These are phyloP conservation scores for Furcasterigmium sp. DNA, from an alignment of 2,329 filamentous ascomycete species.

Conservation along the genomic window DNA sequence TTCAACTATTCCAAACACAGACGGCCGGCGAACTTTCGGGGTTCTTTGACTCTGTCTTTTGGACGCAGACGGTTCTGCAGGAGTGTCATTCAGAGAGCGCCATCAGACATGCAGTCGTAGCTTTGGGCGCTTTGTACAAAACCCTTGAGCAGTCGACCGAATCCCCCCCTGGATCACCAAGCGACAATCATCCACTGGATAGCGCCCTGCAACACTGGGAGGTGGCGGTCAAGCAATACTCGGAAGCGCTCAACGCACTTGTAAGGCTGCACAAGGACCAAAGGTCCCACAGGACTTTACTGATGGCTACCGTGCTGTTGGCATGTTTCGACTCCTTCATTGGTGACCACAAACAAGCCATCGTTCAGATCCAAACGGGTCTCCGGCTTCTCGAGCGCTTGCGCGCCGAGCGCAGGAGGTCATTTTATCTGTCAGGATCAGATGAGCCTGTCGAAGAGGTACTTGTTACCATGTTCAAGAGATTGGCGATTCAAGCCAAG, in stretches of 20 bases:
- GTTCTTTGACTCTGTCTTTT: constrained; percentile 63
- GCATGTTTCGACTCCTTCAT: constrained; percentile 66
- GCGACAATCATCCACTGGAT: constrained; percentile 24
- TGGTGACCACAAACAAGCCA: constrained; percentile 57
- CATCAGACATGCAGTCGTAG: constrained; percentile 61
- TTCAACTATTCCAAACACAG: constrained; percentile 55
- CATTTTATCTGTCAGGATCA: constrained; percentile 27
- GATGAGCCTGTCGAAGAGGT: constrained; percentile 52
- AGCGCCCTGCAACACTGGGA: constrained; percentile 49
- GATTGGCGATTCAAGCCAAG: constrained; percentile 60
- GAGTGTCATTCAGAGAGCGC: constrained; percentile 57
- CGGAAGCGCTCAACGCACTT: constrained; percentile 48
- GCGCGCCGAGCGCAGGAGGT: constrained; percentile 36
- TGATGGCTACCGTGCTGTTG: constrained; percentile 62
- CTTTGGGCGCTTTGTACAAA: constrained; percentile 62
- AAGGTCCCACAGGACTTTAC: constrained; percentile 43
- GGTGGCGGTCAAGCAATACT: constrained; percentile 56
- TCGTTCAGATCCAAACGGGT: constrained; percentile 55
- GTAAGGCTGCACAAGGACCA: constrained; percentile 36
- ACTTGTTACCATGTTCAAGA: constrained; percentile 57
- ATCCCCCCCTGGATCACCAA: constrained; percentile 42
- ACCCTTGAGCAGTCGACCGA: constrained; percentile 55
- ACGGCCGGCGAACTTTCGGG: constrained; percentile 60
- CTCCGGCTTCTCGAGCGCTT: constrained; percentile 49
- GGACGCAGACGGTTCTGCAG: constrained; percentile 57